Evolutionary conservation across 345 rosid genomes (phyloP).

Genomic region (Passiflora organensis): DNA sequence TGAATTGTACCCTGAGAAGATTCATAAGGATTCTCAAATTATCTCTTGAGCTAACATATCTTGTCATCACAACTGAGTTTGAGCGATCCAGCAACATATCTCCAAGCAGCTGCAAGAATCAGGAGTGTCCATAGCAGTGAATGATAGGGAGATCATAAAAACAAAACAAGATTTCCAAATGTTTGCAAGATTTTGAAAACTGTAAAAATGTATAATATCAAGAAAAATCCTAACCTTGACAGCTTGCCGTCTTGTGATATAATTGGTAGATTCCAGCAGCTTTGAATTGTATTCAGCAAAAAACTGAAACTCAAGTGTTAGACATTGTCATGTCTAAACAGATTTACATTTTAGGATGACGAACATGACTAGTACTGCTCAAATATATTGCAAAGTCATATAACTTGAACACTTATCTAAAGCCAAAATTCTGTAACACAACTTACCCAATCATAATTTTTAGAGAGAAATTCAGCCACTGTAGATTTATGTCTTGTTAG

Average conservation of each 20-base stretch:
- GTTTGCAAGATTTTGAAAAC: background rate
- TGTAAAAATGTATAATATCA: background rate
- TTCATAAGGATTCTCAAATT: constrained; percentile 74
- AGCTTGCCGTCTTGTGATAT: constrained; percentile 94
- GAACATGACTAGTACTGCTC: background rate
- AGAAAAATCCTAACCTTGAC: constrained; percentile 51
- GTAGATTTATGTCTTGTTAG: constrained; percentile 97
- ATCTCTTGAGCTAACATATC: constrained; percentile 58
- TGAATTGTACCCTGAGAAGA: constrained; percentile 50
- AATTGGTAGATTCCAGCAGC: constrained; percentile 87
- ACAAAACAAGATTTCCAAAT: constrained; percentile 2
- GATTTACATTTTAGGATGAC: background rate
- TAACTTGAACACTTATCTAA: background rate
- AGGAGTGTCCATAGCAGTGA: too few relatives aligned
- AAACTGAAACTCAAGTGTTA: constrained; percentile 48
- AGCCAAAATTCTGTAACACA: background rate
- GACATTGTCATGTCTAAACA: background rate
- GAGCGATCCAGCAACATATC: constrained; percentile 60
- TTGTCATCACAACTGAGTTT: constrained; percentile 54
- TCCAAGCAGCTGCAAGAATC: constrained; percentile 38
- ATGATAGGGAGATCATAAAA: background rate
- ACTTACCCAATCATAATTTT: constrained; percentile 90
- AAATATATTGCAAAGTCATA: background rate
- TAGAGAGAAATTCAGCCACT: constrained; percentile 87
- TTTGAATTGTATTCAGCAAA: constrained; percentile 78